Evolutionary conservation across 1,284 basidiomycete species (phyloP), one percentile per base, ranked within the genome.

Genomic region (Marasmius sp.): DNA sequence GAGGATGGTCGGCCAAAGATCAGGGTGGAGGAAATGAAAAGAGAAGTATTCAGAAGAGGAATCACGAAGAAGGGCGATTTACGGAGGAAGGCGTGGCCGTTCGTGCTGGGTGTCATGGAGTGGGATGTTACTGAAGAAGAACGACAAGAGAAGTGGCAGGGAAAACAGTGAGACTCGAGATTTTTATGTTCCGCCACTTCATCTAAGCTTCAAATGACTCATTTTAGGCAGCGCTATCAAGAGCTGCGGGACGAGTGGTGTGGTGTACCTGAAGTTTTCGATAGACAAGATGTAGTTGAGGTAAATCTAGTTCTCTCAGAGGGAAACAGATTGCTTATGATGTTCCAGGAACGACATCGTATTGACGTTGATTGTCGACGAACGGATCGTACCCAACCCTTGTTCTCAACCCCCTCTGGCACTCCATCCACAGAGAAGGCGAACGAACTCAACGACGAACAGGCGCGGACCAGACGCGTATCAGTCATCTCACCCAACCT

Each of bases 331-430:
- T 34, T 60, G 45, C 56, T 53, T 43, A 57, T 53, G 49, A 41
- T 55, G 38, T 6, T 38, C 33, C 55, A 88, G 83, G 92, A 96
- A 74, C 86, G 91, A 41, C 94, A 95, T 77, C 86, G 94, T 18
- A 94, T 94, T 66, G 91, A 97, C 70, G 96, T 99, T 57, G 97
- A 99, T 72, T 98, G 97, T 70, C 88, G 97, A 57, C 86, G 97
- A 12, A 98, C 97, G n/a, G 97, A 99, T 74, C 85, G 97, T 16
- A 91, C 85, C 16, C 95, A 98, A 65, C 86, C 93, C 0, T 80
- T 97, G 56, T 99, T 97, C 69, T 83, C 89, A 0, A 82, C 84
- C 3, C 80, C 82, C 14, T 70, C 73, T 36, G 64, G 73, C 43
- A 72, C 74, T 18, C 64, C 72, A 37, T 70, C 74, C 20, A 68